Evolutionary conservation across 2,329 filamentous ascomycete genomes (phyloP), one percentile per base, ranked within the genome.

Genomic region (Colletotrichum nymphaeae): DNA sequence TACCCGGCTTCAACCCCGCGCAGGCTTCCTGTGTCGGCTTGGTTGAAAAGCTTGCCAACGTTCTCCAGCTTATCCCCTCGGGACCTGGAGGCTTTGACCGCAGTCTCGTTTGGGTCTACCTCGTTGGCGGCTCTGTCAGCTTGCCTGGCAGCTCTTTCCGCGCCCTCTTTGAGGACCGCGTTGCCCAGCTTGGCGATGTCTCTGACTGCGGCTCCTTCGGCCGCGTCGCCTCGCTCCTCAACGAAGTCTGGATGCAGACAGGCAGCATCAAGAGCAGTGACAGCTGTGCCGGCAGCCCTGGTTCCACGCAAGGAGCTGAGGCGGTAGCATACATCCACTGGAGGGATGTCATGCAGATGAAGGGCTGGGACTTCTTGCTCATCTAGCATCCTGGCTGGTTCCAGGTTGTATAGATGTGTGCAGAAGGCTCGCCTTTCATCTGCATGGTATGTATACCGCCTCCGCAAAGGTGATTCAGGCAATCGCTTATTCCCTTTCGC

Each of bases 301-400:
- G 72, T 30, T 74, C 78, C 55, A 82, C 82, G 37, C 82, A 84
- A 70, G 81, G 80, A 72, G 75, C 77, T 75, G 76, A 81, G 76
- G 79, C 82, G 78, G 83, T 85, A 83, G 92, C 91, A 80, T 93
- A 93, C 85, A 90, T 97, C 84, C 95, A 95, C 91, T 98, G 96
- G 96, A 90, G 96, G 86, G 94, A 97, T 85, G 91, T 96, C 81
- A 98, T 98, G 95, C 91, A 91, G 85, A 91, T 93, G 85, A 97
- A 96, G 86, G 91, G 91, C 78, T 98, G 95, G 95, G 94, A 97
- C 82, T 97, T 95, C 86, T 88, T 98, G 83, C 90, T 98, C 83
- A 95, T 98, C 84, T 98, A 63, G 65, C 37, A 59, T 67, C 75
- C 70, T 64, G 67, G 71, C 67, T 66, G 71, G 71, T 62, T 56